A percentile compares a stretch with the other conserved stretches of the same genome.
Evolutionary conservation across 306 rosid genomes (phyloP).

Genomic region (Inga leiocalycina): DNA sequence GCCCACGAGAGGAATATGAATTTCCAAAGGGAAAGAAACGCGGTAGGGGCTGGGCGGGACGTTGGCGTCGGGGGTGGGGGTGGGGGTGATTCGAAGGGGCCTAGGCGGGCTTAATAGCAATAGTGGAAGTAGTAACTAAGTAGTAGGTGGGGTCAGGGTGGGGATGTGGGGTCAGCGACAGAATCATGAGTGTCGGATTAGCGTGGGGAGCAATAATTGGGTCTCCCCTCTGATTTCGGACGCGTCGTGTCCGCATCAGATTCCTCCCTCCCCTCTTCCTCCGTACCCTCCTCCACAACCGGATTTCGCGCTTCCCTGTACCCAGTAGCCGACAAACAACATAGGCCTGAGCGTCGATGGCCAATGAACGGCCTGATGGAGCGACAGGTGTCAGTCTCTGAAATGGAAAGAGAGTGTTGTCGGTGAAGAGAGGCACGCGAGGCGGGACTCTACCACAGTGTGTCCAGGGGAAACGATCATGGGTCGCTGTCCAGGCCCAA

Average conservation of each 20-base stretch:
- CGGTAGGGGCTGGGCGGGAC: neutral
- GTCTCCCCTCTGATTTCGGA: conserved; percentile 88
- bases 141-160: neutral
- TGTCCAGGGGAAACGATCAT: conserved; percentile 39
- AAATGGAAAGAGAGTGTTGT: conserved; percentile 24
- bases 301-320: conserved; percentile 71
- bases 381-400: conserved; percentile 46
- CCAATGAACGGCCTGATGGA: neutral
- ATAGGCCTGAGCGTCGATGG: conserved; percentile 21
- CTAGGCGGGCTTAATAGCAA: neutral
- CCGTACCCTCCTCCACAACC: conserved; percentile 41
- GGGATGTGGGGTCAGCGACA: conserved; percentile 55
- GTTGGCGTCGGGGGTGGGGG: too few species aligned
- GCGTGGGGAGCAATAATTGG: conserved; percentile 97
- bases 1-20: neutral
- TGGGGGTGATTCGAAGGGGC: neutral
- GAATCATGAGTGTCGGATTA: conserved; percentile 87
- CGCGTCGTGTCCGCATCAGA: conserved; percentile 93
- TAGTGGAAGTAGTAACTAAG: neutral
- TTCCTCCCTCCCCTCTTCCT: conserved; percentile 36
- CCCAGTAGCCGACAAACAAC: conserved; percentile 38
- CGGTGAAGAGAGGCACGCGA: conserved; percentile 48
- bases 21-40: neutral
- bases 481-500: conserved; percentile 42
- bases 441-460: conserved; percentile 28